Evolutionary conservation across 169 alveolate species (phyloP).

Genomic region (Perkinsus marinus): DNA sequence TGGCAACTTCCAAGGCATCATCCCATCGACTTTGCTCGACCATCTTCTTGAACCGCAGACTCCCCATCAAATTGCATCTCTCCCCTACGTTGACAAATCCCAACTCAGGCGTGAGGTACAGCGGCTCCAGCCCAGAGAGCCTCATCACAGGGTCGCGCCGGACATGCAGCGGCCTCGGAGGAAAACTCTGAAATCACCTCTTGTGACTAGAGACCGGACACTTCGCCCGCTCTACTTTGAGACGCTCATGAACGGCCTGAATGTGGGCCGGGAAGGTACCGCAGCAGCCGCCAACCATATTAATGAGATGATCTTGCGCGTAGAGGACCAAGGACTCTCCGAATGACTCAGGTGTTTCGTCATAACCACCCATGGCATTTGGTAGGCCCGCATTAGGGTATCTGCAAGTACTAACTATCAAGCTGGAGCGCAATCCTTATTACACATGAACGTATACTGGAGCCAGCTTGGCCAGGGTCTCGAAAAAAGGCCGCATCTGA

Average conservation of each 20-base stretch:
- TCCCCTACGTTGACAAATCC: slow-evolving; percentile 49
- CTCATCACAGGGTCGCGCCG: background rate
- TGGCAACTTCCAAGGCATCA: slow-evolving; percentile 41
- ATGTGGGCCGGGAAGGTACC: slow-evolving; percentile 52
- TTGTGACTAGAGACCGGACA: background rate
- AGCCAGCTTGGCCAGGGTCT: slow-evolving; percentile 31
- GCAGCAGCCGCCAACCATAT: slow-evolving; percentile 63
- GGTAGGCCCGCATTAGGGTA: slow-evolving; percentile 62
- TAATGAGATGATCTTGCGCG: slow-evolving; percentile 34
- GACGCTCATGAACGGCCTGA: slow-evolving; percentile 12
- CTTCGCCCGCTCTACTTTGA: slow-evolving; percentile 16
- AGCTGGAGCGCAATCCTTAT: background rate
- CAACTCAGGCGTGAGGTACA: background rate
- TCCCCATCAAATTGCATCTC: slow-evolving; percentile 53
- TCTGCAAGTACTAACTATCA: background rate
- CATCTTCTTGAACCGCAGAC: slow-evolving; percentile 40
- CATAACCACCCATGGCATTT: slow-evolving; percentile 61
- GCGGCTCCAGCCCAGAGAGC: background rate
- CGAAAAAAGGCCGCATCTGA: slow-evolving; percentile 32
- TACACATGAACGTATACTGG: slow-evolving; percentile 33
- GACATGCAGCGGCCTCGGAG: slow-evolving; percentile 16
- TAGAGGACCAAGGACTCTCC: slow-evolving; percentile 22
- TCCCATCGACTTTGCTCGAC: slow-evolving; percentile 32
- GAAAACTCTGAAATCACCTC: slow-evolving; percentile 5
- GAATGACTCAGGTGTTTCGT: slow-evolving; percentile 47